A percentile compares a stretch with the other conserved stretches of the same genome.
Conservation (phyloP, 176 grass and related monocot genomes). For the Cocos nucifera region DNA sequence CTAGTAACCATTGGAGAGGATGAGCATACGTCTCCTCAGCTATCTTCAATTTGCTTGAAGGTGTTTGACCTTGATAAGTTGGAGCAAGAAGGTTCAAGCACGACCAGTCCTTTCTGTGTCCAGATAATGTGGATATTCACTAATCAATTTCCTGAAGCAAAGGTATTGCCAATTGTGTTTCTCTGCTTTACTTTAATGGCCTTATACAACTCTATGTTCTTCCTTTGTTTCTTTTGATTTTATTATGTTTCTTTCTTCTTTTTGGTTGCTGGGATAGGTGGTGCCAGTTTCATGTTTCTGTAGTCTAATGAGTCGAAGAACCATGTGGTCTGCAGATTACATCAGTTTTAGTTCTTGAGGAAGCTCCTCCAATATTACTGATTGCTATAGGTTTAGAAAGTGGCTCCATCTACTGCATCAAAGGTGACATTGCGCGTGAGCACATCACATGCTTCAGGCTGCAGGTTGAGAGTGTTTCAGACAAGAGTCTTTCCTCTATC, state of each 20-base stretch:
- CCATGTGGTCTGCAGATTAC: constrained; percentile 52
- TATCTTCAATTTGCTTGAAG: constrained; percentile 74
- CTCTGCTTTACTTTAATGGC: background rate
- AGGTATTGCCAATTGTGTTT: constrained; percentile 38
- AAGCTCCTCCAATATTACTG: constrained; percentile 77
- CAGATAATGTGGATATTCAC: constrained; percentile 92
- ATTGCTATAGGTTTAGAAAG: constrained; percentile 74
- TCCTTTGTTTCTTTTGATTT: background rate
- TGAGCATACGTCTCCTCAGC: constrained; percentile 61
- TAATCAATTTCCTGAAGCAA: constrained; percentile 78
- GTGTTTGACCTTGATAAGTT: constrained; percentile 96
- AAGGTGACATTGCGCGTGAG: constrained; percentile 86
- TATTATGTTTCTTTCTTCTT: too few relatives aligned
- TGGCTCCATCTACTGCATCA: constrained; percentile 94
- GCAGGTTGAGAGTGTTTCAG: constrained; percentile 51
- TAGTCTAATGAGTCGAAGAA: constrained; percentile 13
- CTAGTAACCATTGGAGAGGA: constrained; percentile 90
- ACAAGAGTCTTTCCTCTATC: constrained; percentile 32
- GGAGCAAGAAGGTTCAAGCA: constrained; percentile 89
- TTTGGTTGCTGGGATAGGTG: too few relatives aligned
- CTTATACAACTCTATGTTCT: background rate
- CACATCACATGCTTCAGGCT: constrained; percentile 85
- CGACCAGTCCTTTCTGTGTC: constrained; percentile 74
- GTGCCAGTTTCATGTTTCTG: background rate
- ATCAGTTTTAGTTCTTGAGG: constrained; percentile 94